Percentiles rank a stretch among this genome's conserved stretches.
These are phyloP conservation scores for Epichloe gansuensis DNA, from an alignment of 2,329 filamentous ascomycete genomes.

Conservation along the genomic window DNA sequence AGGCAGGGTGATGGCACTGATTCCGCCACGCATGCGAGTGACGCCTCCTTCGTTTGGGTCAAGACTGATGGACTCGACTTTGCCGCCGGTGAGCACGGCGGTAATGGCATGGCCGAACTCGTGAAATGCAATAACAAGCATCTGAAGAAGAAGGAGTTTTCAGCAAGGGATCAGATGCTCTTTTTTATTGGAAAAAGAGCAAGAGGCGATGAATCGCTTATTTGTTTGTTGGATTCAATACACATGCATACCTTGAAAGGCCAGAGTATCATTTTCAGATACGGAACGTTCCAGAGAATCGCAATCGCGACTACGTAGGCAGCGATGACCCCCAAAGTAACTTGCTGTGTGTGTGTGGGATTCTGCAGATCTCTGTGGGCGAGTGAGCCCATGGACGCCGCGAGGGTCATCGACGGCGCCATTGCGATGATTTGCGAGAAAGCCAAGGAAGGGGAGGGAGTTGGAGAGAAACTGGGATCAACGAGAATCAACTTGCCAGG, in stretches of 20 bases:
- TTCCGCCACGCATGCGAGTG: slow-evolving; percentile 64
- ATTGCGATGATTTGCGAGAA: not conserved
- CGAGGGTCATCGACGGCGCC: slow-evolving; percentile 1
- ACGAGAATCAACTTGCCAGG: too few relatives aligned
- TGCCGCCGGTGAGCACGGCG: slow-evolving; percentile 58
- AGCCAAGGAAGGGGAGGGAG: not conserved
- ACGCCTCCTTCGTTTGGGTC: slow-evolving; percentile 70
- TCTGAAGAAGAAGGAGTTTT: slow-evolving; percentile 28
- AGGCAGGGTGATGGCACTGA: slow-evolving; percentile 56
- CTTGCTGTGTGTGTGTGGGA: slow-evolving; percentile 54
- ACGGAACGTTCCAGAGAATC: slow-evolving; percentile 67
- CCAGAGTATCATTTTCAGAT: slow-evolving; percentile 62
- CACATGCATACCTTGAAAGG: slow-evolving; percentile 53
- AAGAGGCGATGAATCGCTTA: not conserved
- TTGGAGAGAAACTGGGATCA: too few relatives aligned
- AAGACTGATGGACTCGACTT: slow-evolving; percentile 60
- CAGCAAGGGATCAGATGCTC: too few relatives aligned
- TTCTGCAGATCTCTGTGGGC: slow-evolving; percentile 33
- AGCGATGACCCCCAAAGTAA: slow-evolving; percentile 59
- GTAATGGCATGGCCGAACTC: slow-evolving; percentile 67
- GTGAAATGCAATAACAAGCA: slow-evolving; percentile 75
- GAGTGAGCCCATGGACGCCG: not conserved
- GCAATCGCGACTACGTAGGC: slow-evolving; percentile 63
- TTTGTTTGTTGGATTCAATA: not conserved
- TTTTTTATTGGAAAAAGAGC: not conserved